Evolutionary conservation across 192 early-diverging fungal species (phyloP).

Genomic region (Coemansia sp.): DNA sequence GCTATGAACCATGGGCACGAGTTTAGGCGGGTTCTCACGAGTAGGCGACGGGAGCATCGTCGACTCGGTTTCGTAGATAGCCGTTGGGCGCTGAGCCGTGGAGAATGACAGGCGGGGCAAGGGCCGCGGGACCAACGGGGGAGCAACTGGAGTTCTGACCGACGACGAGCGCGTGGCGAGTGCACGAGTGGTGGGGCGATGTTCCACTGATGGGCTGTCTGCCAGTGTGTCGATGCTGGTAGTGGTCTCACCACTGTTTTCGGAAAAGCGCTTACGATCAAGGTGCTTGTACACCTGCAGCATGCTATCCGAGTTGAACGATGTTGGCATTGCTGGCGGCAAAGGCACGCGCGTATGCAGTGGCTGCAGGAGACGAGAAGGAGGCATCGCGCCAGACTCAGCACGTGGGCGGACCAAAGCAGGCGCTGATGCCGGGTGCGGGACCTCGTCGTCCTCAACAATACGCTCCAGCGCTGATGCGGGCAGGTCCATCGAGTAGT

Average conservation of each 20-base stretch:
- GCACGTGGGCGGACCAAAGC: not conserved
- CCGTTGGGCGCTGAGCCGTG: slow-evolving; percentile 17
- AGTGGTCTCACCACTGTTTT: slow-evolving; percentile 53
- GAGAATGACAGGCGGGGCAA: slow-evolving; percentile 24
- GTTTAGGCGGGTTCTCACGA: slow-evolving; percentile 28
- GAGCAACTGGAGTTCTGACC: not conserved
- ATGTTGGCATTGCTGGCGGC: slow-evolving; percentile 4
- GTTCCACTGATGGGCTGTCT: not conserved
- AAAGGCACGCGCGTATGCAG: not conserved
- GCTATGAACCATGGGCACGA: slow-evolving; percentile 30
- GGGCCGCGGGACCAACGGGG: slow-evolving; percentile 5
- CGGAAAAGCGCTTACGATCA: slow-evolving; percentile 48
- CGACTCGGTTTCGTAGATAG: slow-evolving; percentile 28
- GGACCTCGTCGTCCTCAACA: slow-evolving; percentile 48
- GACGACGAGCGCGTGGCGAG: slow-evolving; percentile 7
- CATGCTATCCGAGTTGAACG: slow-evolving; percentile 9
- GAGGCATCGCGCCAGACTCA: not conserved
- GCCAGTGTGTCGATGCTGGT: slow-evolving; percentile 23
- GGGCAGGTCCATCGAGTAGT: slow-evolving; percentile 3
- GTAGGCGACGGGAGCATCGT: slow-evolving; percentile 28
- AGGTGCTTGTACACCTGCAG: slow-evolving; percentile 13
- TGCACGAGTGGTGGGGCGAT: not conserved
- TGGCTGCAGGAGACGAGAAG: not conserved
- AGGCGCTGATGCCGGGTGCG: slow-evolving; percentile 11
- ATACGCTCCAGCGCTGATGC: slow-evolving; percentile 28